phyloP scores from a whole-genome alignment of 768 basidiomycete genomes.

The Suillus luteus region DNA sequence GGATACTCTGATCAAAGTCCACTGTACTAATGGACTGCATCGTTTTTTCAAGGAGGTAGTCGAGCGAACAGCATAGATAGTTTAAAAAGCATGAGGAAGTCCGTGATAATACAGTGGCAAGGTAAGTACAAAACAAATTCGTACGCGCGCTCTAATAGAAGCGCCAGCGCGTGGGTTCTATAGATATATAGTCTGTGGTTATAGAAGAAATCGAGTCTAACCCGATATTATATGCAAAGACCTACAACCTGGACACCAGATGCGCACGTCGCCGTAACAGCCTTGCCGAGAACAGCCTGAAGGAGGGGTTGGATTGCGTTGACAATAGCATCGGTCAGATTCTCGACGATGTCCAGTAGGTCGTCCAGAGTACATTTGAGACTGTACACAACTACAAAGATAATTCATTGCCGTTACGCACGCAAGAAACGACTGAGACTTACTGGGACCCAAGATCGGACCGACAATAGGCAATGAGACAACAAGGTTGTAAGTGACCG shows the following conservation, averaged over 20 bases:
- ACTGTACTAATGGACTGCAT: neutral
- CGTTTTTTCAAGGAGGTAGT: neutral
- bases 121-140: conserved; percentile 34
- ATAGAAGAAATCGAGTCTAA: conserved; percentile 32
- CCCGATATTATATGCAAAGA: conserved; percentile 23
- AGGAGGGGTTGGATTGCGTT: conserved; percentile 45
- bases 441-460: conserved; percentile 56
- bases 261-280: conserved; percentile 24
- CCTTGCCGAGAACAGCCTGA: conserved; percentile 24
- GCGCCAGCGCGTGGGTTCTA: conserved; percentile 29
- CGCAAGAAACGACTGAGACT: conserved; percentile 25
- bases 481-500: conserved; percentile 33
- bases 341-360: conserved; percentile 49
- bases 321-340: conserved; percentile 49
- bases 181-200: conserved; percentile 26
- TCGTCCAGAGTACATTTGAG: conserved; percentile 62
- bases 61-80: conserved; percentile 6
- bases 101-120: conserved; percentile 30
- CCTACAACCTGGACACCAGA: conserved; percentile 22
- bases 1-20: neutral
- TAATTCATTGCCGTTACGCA: conserved; percentile 8
- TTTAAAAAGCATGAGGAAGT: conserved; percentile 3
- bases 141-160: conserved; percentile 17
- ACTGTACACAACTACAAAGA: conserved; percentile 51
- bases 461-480: conserved; percentile 48